These are phyloP conservation scores for Aegilops sharonensis DNA, from an alignment of 176 grass and related monocot species.

Conservation along the genomic window DNA sequence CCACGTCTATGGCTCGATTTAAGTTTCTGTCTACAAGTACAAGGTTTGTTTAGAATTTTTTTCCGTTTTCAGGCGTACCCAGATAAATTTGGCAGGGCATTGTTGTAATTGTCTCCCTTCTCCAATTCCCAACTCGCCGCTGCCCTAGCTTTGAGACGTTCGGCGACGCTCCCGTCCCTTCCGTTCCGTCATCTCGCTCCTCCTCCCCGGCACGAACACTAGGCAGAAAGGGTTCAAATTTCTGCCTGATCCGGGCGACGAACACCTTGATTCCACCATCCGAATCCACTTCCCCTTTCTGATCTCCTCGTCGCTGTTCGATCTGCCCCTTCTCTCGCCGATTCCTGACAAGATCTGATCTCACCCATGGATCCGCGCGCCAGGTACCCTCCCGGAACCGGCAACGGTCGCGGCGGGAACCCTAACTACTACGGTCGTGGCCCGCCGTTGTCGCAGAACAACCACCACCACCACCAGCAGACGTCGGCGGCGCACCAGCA, in stretches of 20 bases:
- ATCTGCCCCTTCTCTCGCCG: neutral
- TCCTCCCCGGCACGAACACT: slow-evolving; percentile 12
- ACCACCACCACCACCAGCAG: slow-evolving; percentile 55
- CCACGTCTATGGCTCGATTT: too few species aligned
- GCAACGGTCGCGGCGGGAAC: slow-evolving; percentile 60
- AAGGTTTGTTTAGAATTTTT: too few species aligned
- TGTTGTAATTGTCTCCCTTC: neutral
- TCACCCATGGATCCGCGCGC: slow-evolving; percentile 71
- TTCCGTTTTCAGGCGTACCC: neutral
- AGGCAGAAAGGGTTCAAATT: slow-evolving; percentile 35
- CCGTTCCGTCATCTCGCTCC: slow-evolving; percentile 15
- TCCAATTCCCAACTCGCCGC: slow-evolving; percentile 16
- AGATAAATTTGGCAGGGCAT: neutral
- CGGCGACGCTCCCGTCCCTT: slow-evolving; percentile 4
- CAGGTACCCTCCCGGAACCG: slow-evolving; percentile 70
- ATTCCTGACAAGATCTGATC: slow-evolving; percentile 39
- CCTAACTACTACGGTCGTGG: slow-evolving; percentile 50
- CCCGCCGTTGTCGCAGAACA: slow-evolving; percentile 34
- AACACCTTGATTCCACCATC: slow-evolving; percentile 22
- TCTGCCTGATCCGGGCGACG: slow-evolving; percentile 21
- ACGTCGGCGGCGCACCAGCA: slow-evolving; percentile 39
- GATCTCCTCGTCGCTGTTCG: slow-evolving; percentile 23
- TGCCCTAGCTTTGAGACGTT: slow-evolving; percentile 37
- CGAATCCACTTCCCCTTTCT: neutral
- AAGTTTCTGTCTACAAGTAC: too few species aligned